Percentiles rank a stretch among this genome's conserved stretches.
These are phyloP conservation scores for Patellifolia procumbens DNA, from an alignment of 179 eudicot genomes.

Conservation along the genomic window DNA sequence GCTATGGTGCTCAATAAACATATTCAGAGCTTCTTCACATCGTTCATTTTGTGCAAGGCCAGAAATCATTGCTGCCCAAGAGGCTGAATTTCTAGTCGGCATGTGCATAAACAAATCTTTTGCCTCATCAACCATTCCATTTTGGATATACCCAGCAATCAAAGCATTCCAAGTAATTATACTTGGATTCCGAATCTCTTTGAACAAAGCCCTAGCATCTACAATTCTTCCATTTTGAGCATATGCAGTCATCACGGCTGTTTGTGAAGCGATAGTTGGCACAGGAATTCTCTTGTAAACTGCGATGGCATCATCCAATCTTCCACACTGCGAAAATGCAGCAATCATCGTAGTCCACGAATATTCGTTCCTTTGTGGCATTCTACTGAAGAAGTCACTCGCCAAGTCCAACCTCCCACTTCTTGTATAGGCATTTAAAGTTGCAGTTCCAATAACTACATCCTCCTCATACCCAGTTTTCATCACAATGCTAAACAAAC, in stretches of 20 bases:
- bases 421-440: constrained; percentile 42
- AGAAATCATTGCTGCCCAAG: constrained; percentile 55
- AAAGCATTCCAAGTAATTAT: constrained; percentile 53
- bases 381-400: constrained; percentile 32
- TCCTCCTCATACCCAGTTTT: constrained; percentile 43
- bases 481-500: constrained; percentile 31
- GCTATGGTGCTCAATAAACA: constrained; percentile 38
- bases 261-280: constrained; percentile 34
- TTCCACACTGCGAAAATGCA: constrained; percentile 40
- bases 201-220: constrained; percentile 41
- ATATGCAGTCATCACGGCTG: constrained; percentile 52
- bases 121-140: constrained; percentile 53
- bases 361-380: constrained; percentile 45
- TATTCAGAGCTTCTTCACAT: constrained; percentile 40
- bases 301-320: constrained; percentile 45
- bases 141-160: constrained; percentile 45
- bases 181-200: constrained; percentile 37
- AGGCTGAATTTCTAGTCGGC: constrained; percentile 38
- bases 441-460: constrained; percentile 45
- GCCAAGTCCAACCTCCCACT: constrained; percentile 41
- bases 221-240: constrained; percentile 44
- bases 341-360: constrained; percentile 51
- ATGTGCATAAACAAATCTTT: constrained; percentile 35
- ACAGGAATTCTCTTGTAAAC: constrained; percentile 34
- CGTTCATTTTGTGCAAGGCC: constrained; percentile 41